These are phyloP conservation scores for Argentina anserina DNA, from an alignment of 306 rosid genomes.

Conservation along the genomic window DNA sequence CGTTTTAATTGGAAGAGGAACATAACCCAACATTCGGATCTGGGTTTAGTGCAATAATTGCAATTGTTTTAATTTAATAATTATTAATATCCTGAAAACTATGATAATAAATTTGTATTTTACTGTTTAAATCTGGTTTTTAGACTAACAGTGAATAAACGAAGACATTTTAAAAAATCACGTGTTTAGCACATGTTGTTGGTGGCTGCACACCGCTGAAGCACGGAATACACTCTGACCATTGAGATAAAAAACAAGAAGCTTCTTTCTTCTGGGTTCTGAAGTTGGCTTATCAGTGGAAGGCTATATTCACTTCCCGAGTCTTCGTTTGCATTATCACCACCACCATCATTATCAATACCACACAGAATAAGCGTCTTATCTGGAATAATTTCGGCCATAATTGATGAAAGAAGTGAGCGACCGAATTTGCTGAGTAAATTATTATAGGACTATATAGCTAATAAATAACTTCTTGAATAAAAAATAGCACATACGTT, in stretches of 20 bases:
- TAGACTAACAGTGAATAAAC: no score
- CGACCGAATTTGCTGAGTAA: not conserved
- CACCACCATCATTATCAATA: not conserved
- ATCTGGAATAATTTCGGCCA: not conserved
- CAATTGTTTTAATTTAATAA: no score
- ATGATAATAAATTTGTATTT: no score
- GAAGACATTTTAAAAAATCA: no score
- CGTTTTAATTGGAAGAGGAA: no score
- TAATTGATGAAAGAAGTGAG: not conserved
- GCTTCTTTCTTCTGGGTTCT: constrained; percentile 21
- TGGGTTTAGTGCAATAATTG: no score
- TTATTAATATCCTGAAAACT: no score
- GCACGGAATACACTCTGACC: no score
- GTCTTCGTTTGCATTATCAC: not conserved
- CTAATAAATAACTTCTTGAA: not conserved
- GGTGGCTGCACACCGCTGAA: no score
- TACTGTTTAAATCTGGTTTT: no score
- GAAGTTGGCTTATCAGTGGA: constrained; percentile 17
- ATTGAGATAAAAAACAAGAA: constrained; percentile 15
- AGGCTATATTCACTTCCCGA: constrained; percentile 1
- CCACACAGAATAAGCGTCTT: not conserved
- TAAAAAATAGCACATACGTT: not conserved
- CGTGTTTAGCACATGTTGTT: no score
- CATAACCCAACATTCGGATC: no score
- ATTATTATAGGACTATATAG: not conserved